phyloP scores from a whole-genome alignment of 495 filamentous ascomycete genomes.

The Hyphodiscus hymeniophilus region DNA sequence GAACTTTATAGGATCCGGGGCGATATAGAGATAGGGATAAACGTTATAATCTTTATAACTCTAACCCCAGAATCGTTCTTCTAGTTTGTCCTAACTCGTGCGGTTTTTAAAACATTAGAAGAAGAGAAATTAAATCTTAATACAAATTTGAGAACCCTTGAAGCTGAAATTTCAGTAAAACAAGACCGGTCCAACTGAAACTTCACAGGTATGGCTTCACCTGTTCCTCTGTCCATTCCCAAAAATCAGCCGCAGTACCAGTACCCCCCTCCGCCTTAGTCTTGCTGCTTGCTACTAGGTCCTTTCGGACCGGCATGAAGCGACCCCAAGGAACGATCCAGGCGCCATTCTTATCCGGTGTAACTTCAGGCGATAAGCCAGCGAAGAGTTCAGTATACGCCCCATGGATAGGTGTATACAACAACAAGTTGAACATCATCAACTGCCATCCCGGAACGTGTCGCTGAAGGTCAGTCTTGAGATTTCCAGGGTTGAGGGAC shows the following conservation, averaged over 20 bases:
- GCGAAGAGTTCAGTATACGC: conserved; percentile 37
- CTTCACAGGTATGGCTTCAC: conserved; percentile 15
- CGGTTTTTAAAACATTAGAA: no score
- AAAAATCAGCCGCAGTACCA: conserved; percentile 30
- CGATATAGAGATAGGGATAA: no score
- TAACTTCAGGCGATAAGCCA: conserved; percentile 29
- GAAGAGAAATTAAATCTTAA: no score
- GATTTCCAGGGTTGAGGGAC: conserved; percentile 34
- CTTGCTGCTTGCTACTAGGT: conserved; percentile 26
- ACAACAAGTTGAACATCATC: conserved; percentile 13
- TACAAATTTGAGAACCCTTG: no score
- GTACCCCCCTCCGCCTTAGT: conserved; percentile 31
- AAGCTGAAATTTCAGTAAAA: no score
- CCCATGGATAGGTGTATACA: conserved; percentile 28
- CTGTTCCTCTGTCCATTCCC: conserved; percentile 35
- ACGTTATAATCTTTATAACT: no score
- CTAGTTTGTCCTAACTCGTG: no score
- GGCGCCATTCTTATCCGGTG: conserved; percentile 15
- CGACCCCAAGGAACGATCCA: conserved; percentile 31
- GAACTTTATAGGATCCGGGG: no score
- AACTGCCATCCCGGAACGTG: conserved; percentile 10
- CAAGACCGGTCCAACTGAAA: no score
- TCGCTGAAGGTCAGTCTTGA: conserved; percentile 33
- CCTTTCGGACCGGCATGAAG: conserved; percentile 22
- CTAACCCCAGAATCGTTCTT: no score